Conservation (phyloP, 2,329 filamentous ascomycete genomes). For the Colletotrichum melonis region DNA sequence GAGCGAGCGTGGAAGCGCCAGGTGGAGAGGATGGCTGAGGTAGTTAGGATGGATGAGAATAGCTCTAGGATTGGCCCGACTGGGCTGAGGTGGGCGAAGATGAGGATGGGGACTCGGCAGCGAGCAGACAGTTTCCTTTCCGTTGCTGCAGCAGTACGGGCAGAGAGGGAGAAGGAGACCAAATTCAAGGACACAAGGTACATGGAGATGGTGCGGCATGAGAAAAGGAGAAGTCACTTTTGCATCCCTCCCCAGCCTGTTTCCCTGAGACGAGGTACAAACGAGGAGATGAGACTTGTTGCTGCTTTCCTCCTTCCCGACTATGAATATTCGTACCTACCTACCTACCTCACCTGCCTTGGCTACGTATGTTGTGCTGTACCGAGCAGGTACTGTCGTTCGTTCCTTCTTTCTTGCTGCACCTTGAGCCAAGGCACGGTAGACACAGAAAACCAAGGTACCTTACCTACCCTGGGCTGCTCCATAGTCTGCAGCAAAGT, state of each 20-base stretch:
- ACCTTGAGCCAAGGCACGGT: background rate
- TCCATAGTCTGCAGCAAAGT: background rate
- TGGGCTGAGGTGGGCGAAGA: slow-evolving; percentile 26
- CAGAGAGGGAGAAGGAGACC: background rate
- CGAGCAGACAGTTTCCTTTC: background rate
- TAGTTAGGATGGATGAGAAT: slow-evolving; percentile 27
- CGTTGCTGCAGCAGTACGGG: background rate
- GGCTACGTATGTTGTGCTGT: background rate
- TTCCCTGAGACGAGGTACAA: background rate
- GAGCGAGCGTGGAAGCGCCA: slow-evolving; percentile 17
- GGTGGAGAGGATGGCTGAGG: slow-evolving; percentile 33
- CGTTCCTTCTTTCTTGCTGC: background rate
- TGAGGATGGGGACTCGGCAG: slow-evolving; percentile 6
- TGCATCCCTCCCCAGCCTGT: slow-evolving; percentile 16
- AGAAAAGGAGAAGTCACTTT: slow-evolving; percentile 32
- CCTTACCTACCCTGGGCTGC: background rate
- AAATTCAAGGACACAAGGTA: background rate
- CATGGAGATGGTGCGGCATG: background rate
- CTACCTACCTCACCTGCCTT: background rate
- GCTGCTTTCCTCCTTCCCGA: background rate
- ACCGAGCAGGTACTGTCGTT: background rate
- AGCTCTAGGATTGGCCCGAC: slow-evolving; percentile 30
- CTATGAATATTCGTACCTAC: background rate
- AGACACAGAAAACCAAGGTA: slow-evolving; percentile 1
- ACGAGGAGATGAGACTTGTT: slow-evolving; percentile 1